Base-by-base conservation (phyloP, 257 asterid genomes). In the Penstemon davidsonii region DNA sequence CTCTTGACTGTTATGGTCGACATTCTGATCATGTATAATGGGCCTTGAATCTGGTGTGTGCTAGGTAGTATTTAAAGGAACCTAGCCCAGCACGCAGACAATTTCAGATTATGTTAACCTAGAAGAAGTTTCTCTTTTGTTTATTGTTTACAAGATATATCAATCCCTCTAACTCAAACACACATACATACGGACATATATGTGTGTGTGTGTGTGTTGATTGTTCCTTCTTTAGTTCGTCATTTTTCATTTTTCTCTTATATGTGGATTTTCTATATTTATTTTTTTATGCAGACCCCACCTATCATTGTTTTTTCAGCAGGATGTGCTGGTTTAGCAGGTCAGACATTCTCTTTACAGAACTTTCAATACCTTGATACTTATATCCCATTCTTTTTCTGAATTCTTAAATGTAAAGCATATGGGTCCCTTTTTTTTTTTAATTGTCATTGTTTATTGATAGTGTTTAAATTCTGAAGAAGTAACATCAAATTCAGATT, bases 271-370 rank as follows among this genome's bases (percentile, higher is more conserved):
- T 53, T 60, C 66, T 61, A 51, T 37, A 60, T 47, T 38, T 59
- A 41, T 69, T 70, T 67, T 36, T 73, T 25, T 67, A 60, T 83
- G 74, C 95, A 92, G 96, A 92, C 86, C 11, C 98, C 98, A 47
- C 96, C 95, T 6, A 91, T 89, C 59, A 89, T 92, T 61, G 66
- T 92, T 76, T 87, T 89, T 77, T 92, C 98, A 67, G 87, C 95
- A 67, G 96, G 84, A 46, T 92, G 96, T 83, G 96, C 96, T 56
- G 98, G 98, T 40, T 55, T 92, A 78, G 86, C 89, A 71, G 98
- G 96, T 92, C 53, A 76, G 85, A 56, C 42, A 50, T 67, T 67
- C 72, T 56, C 51, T 43, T 49, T 33, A 46, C 38, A 13, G 75
- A 66, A 59, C 40, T 64, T 58, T 55, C n/a, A 39, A 45, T 62